Evolutionary conservation across 306 rosid species (phyloP), one percentile per base, ranked within the genome.

Genomic region (Fragaria ananassa): DNA sequence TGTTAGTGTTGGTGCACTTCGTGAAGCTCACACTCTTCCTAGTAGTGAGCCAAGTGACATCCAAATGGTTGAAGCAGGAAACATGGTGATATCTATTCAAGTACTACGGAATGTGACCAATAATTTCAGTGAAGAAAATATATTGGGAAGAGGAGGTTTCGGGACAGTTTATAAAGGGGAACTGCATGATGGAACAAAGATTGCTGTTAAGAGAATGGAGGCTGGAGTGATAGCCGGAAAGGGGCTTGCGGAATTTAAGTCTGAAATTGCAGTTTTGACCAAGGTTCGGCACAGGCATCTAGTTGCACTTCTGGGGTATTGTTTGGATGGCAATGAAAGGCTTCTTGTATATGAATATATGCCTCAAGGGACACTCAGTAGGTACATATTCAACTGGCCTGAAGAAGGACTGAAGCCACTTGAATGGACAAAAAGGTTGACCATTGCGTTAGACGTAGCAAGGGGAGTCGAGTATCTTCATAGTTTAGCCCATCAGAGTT

Each of bases 381-480:
- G 90, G 62, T 88, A 87, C 83, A 78, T 93, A 63, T 93, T 93
- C 60, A 87, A 88, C 86, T 93, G 97, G 97, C 82, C 91, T 10
- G 96, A 91, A 53, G 98, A 91, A 88, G 96, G 93, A 49, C 74
- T 87, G 46, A 76, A 83, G 51, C 98, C 98, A 18, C 73, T 93
- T 35, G 91, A 86, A 54, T 93, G 97, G 98, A 91, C 85, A 42
- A 86, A 76, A 80, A 89, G 97, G 81, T 80, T 93, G 75, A 84
- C 81, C 71, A 77, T 93, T 74, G 98, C 98, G 56, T 85, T 93
- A 42, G 98, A 93, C 77, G 98, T 93, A 51, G 98, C 92, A 57
- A 89, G 97, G 84, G 98, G 90, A 58, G 98, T 93, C 18, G 98
- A 93, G 87, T 93, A 93, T 75, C 97, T 93, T 47, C 98, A 93